Evolutionary conservation across 805 yeast species (phyloP), one percentile per base, ranked within the genome.

Genomic region (Teunomyces tritomae): DNA sequence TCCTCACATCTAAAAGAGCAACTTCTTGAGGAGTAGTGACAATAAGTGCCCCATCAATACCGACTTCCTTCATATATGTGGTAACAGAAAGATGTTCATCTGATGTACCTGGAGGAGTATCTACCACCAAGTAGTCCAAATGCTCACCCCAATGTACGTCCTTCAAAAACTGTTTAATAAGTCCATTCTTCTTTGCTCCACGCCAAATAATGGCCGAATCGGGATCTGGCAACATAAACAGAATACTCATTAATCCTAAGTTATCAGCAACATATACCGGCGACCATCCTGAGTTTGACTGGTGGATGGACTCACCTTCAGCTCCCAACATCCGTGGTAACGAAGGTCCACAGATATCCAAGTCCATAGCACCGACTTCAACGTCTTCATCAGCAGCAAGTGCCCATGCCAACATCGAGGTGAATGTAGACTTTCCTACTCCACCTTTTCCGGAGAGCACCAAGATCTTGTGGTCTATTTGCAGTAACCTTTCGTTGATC

Each of bases 11-110:
- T 40, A 94, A 69, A 35, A 94, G 70, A 0, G 99, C 96, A 16
- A 92, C 98, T 64, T 94, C 99, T 67, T 94, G 99, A 0, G 99
- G 99, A 0, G 99, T 94, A 0, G 99, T 92, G 30, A 94, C 94
- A 2, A 94, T 78, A 28, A 94, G 73, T 0, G 99, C 99, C 0
- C 99, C 99, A 63, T 92, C 97, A 1, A 94, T 83, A 0, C 97
- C 97, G 4, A 86, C 82, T 30, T 89, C 96, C 58, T 88, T 87
- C 78, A 94, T 72, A 61, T 88, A 91, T 44, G 87, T 84, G 28
- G 91, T 88, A 28, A 94, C 91, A 6, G 96, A 84, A 36, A 94
- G 76, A 67, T 94, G 99, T 64, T 94, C 99, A 67, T 94, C 99
- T 0, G 96, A 86, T 0, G 99, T 94, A 0, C 99, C 99, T 0